Conservation (phyloP, 768 basidiomycete species). For the Neoboletus subvelutipes region DNA sequence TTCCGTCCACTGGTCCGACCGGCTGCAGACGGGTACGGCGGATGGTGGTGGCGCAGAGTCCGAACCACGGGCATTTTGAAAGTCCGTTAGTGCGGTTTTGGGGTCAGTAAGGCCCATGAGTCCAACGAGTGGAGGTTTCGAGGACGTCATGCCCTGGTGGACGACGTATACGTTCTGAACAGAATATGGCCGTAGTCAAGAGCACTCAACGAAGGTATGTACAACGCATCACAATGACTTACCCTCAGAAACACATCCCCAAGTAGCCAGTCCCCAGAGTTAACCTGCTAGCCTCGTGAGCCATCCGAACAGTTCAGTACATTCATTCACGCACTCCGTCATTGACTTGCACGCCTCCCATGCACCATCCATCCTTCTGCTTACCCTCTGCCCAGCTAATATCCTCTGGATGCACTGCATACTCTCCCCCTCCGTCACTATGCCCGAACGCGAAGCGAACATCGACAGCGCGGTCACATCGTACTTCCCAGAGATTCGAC, state of each 20-base stretch:
- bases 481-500: constrained; percentile 47
- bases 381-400: constrained; percentile 48
- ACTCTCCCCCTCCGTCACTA: constrained; percentile 34
- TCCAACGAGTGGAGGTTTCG: constrained; percentile 44
- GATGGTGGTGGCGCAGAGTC: constrained; percentile 35
- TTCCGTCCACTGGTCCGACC: constrained; percentile 14
- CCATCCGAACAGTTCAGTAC: background rate
- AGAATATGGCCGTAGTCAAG: constrained; percentile 4
- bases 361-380: constrained; percentile 47
- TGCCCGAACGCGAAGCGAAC: constrained; percentile 48
- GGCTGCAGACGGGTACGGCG: background rate
- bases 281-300: constrained; percentile 35
- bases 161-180: constrained; percentile 53
- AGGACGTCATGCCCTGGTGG: constrained; percentile 43
- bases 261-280: constrained; percentile 59
- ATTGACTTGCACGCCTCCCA: constrained; percentile 55
- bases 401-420: constrained; percentile 50
- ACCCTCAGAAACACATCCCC: constrained; percentile 60
- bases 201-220: too few species aligned
- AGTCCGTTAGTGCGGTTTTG: constrained; percentile 35
- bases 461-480: constrained; percentile 47
- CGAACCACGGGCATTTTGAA: constrained; percentile 42
- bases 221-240: constrained; percentile 16
- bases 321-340: constrained; percentile 39
- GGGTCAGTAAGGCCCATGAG: constrained; percentile 46